Base-by-base conservation (phyloP, 208 protist genomes). In the Crithidia sp. region DNA sequence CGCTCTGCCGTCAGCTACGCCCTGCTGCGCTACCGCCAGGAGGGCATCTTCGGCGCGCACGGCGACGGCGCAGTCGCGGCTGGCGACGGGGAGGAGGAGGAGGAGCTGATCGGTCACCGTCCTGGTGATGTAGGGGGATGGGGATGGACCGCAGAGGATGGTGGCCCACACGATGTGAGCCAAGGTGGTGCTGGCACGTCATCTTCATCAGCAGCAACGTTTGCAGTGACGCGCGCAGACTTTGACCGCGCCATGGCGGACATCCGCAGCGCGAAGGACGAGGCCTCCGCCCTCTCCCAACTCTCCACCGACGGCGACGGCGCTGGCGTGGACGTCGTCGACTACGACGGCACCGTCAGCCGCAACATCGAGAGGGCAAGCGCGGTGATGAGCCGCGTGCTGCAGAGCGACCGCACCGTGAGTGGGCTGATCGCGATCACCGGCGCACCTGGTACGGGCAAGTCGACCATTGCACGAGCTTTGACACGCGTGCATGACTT, bases 1-100 rank as follows among this genome's bases (percentile, higher is more conserved):
- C 89, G 92, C 28, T 73, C 85, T 5, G 96, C 96, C 16, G 56
- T 87, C 4, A 97, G 92, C 74, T 89, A 88, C 75, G 91, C 94
- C 0, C 70, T 98, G 40, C 76, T 93, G 58, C 85, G 89, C 10
- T 84, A 90, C 65, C 83, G 75, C 52, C 47, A 91, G 47, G 60
- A 58, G 2, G 67, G 52, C 7, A 37, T 79, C 43, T 68, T 74
- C 47, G 28, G 28, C 28, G 28, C 28, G 45, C 62, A 40, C 19
- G 4, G 28, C 17, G 12, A 49, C 36, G 47, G 5, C 19, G 45
- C 19, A 53, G 43, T 4, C 10, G 19, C 28, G 12, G 49, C 8
- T 2, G 2, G 16, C 12, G 14, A 45, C 4, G 49, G 6, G 8
- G 45, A 14, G 8, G 36, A 8, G 6, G 40, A 8, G 8, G 63